phyloP scores from a whole-genome alignment of 805 yeast species.

The Starmerella vaccinii region DNA sequence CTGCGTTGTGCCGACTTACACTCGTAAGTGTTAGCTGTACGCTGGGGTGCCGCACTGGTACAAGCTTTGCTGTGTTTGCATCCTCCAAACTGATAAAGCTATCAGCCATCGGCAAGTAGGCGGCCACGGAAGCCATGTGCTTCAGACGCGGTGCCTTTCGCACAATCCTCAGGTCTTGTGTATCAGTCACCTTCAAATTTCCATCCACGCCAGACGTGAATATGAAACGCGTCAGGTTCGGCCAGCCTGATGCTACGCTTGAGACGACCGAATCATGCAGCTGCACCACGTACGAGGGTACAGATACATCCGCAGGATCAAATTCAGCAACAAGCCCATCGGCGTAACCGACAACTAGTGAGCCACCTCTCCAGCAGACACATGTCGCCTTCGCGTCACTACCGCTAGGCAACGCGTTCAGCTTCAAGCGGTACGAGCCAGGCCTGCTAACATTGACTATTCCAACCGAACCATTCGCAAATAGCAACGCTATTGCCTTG shows the following conservation, averaged over 20 bases:
- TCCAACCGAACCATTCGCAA: not conserved
- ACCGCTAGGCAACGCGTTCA: slow-evolving; percentile 5
- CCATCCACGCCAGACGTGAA: slow-evolving; percentile 39
- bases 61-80: slow-evolving; percentile 31
- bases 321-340: slow-evolving; percentile 55
- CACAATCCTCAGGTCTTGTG: slow-evolving; percentile 24
- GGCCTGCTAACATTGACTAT: not conserved
- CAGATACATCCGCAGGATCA: slow-evolving; percentile 28
- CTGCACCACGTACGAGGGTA: slow-evolving; percentile 35
- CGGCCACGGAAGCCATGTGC: slow-evolving; percentile 10
- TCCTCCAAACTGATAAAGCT: slow-evolving; percentile 39
- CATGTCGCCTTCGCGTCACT: slow-evolving; percentile 29
- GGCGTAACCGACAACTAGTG: slow-evolving; percentile 46
- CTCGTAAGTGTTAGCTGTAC: slow-evolving; percentile 27
- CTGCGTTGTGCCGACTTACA: slow-evolving; percentile 36
- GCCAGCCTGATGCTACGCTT: slow-evolving; percentile 31
- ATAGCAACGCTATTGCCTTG: not conserved
- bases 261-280: slow-evolving; percentile 35
- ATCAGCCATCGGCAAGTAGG: slow-evolving; percentile 24
- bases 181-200: slow-evolving; percentile 32
- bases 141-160: slow-evolving; percentile 11
- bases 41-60: slow-evolving; percentile 32
- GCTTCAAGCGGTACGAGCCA: slow-evolving; percentile 30
- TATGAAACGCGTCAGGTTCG: slow-evolving; percentile 32
- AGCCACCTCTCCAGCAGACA: slow-evolving; percentile 38